phyloP scores from a whole-genome alignment of 139 green algal species.

The Chlorella ohadii region DNA sequence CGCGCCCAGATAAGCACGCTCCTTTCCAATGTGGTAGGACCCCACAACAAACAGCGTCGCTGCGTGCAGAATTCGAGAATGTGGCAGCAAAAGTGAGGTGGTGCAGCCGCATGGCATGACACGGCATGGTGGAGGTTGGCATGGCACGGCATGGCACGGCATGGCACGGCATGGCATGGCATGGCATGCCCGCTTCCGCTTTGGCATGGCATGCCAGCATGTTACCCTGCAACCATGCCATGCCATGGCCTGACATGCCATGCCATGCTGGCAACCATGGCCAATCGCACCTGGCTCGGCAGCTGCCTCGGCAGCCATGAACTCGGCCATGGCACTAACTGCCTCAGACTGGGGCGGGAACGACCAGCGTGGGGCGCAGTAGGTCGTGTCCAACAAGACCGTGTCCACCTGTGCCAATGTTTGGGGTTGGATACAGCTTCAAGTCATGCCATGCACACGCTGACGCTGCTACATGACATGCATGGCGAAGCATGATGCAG shows the following conservation, averaged over 20 bases:
- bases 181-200: no score
- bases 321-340: conserved; percentile 39
- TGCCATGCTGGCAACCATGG: background rate
- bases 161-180: background rate
- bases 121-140: background rate
- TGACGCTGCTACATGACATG: no score
- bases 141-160: background rate
- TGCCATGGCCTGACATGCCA: background rate
- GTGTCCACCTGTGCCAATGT: conserved; percentile 47
- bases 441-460: no score
- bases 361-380: conserved; percentile 62
- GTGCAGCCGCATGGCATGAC: no score
- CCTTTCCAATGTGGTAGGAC: conserved; percentile 84
- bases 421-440: no score
- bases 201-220: background rate
- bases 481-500: no score
- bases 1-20: conserved; percentile 72
- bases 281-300: conserved; percentile 41
- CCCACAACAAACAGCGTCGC: conserved; percentile 70
- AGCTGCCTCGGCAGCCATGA: conserved; percentile 43
- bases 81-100: background rate
- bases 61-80: background rate
- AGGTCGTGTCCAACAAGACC: conserved; percentile 87
- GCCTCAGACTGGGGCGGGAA: conserved; percentile 61
- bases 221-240: background rate